Evolutionary conservation across 345 rosid species (phyloP), one percentile per base, ranked within the genome.

Genomic region (Syzygium aqueum): DNA sequence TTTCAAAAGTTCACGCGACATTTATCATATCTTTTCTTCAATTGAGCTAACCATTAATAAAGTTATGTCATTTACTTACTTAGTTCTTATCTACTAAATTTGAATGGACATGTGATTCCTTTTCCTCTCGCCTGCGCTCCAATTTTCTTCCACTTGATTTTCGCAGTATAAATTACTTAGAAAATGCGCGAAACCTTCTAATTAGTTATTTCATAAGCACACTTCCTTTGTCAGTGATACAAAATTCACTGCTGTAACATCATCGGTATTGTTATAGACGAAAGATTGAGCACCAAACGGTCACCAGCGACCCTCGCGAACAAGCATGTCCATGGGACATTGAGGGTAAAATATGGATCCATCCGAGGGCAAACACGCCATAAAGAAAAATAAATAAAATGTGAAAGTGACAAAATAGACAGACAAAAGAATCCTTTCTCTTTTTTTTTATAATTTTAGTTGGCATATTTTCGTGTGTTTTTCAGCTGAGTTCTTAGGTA

Each of bases 401-500:
- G 82, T 22, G 82, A 19, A 19, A 19, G 80, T 9, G 80, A 73
- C 80, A 67, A 73, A 33, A 33, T 49, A 19, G 49, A 73, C 33
- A 30, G 49, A 37, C 49, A 37, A 6, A 37, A 73, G 14, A 37
- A 73, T 37, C 25, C 37, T 37, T 33, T 37, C 9, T 3, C 9
- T 3, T 15, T 19, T 73, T 73, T 67, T 19, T 5, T 11, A 4
- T 65, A 16, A 15, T 17, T 67, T 73, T 73, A 13, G 9, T 13
- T 13, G 37, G 37, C 73, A 61, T 59, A 59, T 73, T 19, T 19
- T 56, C 5, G 23, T 7, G 49, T 19, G 73, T 61, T 61, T 61
- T 61, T 73, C 82, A 73, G 82, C 37, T 5, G 82, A 37, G 82
- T 10, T 73, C 82, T 73, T 56, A 33, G 87, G 84, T 85, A 22